Evolutionary conservation across 2,329 filamentous ascomycete genomes (phyloP), one percentile per base, ranked within the genome.

Genomic region (Ophiostoma quercus): DNA sequence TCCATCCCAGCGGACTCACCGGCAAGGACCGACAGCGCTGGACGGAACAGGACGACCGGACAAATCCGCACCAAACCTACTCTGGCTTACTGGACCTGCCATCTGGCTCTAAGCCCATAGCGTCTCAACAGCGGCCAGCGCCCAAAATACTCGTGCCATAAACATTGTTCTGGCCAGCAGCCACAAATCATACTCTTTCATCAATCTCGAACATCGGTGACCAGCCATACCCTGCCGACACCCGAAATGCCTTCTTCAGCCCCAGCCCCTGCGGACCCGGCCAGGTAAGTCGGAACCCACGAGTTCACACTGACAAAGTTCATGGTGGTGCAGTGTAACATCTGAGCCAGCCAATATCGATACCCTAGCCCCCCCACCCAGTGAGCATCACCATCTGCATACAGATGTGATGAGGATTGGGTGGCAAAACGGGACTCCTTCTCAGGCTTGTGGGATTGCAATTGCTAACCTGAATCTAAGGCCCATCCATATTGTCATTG

Each of bases 401-500:
- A 8, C 7, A 2, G 32, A 65, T 39, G 62, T 22, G 62, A 65
- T n/a, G 29, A 29, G 32, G 19, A 66, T 66, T 1, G 34, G 62
- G 63, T 66, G 63, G 63, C 29, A 32, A 63, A 63, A 34, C 19
- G 32, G 29, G 60, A 63, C 60, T 63, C 60, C 60, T 19, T 37
- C 29, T 7, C 25, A 41, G 3, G 12, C 51, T 57, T 57, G 51
- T 16, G 2, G 12, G 22, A 57, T 5, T 57, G 5, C 25, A 34
- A 39, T 12, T 66, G 32, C 69, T 71, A 65, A 72, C 51, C 22
- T n/a, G 54, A n/a, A 39, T 68, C 54, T 16, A 71, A 84, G 81
- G 73, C 79, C 82, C n/a, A 79, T 84, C 34, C 83, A 88, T 73
- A 80, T 90, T 70, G 83, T 91, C 70, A 88, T 91, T 74, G 85